A percentile compares a stretch with the other conserved stretches of the same genome.
These are phyloP conservation scores for Populus ilicifolia DNA, from an alignment of 345 rosid genomes.

Conservation along the genomic window DNA sequence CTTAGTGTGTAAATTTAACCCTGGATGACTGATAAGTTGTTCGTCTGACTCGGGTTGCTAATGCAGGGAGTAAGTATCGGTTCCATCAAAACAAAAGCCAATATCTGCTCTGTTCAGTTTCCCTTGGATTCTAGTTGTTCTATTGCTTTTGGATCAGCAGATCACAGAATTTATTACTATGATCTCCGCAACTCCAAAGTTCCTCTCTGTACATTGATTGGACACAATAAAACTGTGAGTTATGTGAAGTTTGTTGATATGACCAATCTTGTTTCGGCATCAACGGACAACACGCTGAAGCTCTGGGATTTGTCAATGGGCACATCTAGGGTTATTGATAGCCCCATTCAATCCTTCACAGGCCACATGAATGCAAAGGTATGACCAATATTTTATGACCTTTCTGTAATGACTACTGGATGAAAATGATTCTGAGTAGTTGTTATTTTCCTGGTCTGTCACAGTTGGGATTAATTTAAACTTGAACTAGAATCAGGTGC, in stretches of 20 bases:
- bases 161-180: constrained; percentile 82
- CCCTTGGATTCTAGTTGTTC: constrained; percentile 71
- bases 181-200: constrained; percentile 78
- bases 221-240: constrained; percentile 90
- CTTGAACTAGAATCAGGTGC: background rate
- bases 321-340: constrained; percentile 63
- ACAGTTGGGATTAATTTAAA: background rate
- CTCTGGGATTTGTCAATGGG: constrained; percentile 87
- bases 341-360: constrained; percentile 74
- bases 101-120: constrained; percentile 91
- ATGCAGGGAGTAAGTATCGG: constrained; percentile 84
- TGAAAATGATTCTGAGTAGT: background rate
- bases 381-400: constrained; percentile 3
- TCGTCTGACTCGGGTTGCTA: constrained; percentile 37
- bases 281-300: constrained; percentile 92
- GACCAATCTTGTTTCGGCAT: constrained; percentile 72
- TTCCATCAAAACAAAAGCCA: constrained; percentile 87
- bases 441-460: background rate
- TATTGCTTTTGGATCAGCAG: constrained; percentile 96
- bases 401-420: background rate
- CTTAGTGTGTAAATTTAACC: constrained; percentile 17
- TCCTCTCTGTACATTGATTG: constrained; percentile 79
- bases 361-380: constrained; percentile 94
- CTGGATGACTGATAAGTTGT: constrained; percentile 43
- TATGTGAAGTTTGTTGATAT: constrained; percentile 81